These are phyloP conservation scores for Mycena haematopus DNA, from an alignment of 768 basidiomycete genomes.

Conservation along the genomic window DNA sequence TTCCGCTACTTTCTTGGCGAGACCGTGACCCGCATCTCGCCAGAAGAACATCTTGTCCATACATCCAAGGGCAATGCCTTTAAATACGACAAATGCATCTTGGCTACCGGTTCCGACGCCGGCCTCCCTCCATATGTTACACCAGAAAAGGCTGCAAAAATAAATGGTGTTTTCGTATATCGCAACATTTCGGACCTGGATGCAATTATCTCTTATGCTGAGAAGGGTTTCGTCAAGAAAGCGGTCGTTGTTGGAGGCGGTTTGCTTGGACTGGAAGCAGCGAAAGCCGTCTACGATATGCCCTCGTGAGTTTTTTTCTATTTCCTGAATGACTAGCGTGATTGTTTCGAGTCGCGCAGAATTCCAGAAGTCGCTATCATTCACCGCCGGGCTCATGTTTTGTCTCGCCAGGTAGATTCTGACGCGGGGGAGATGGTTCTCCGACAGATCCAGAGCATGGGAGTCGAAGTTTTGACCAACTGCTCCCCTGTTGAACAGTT, in stretches of 20 bases:
- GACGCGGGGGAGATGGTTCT: conserved; percentile 67
- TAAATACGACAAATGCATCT: conserved; percentile 65
- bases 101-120: conserved; percentile 75
- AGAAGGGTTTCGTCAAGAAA: conserved; percentile 48
- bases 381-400: conserved; percentile 56
- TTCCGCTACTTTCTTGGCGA: conserved; percentile 61
- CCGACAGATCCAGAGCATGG: conserved; percentile 63
- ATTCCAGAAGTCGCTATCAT: conserved; percentile 58
- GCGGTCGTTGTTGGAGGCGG: conserved; percentile 74
- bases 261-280: conserved; percentile 75
- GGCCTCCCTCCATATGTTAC: conserved; percentile 65
- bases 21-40: conserved; percentile 47
- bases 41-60: conserved; percentile 47
- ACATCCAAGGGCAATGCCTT: conserved; percentile 53
- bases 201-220: conserved; percentile 64
- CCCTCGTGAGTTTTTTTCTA: conserved; percentile 34
- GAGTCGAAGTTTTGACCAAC: conserved; percentile 59
- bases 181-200: conserved; percentile 75
- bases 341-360: conserved; percentile 33
- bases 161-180: conserved; percentile 72
- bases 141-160: conserved; percentile 42
- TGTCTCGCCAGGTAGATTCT: conserved; percentile 64
- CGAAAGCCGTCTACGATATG: conserved; percentile 73
- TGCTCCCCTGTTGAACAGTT: conserved; percentile 42
- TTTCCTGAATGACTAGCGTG: not conserved